phyloP scores from a whole-genome alignment of 1,139 yeast species.

The Kazachstania sp. region DNA sequence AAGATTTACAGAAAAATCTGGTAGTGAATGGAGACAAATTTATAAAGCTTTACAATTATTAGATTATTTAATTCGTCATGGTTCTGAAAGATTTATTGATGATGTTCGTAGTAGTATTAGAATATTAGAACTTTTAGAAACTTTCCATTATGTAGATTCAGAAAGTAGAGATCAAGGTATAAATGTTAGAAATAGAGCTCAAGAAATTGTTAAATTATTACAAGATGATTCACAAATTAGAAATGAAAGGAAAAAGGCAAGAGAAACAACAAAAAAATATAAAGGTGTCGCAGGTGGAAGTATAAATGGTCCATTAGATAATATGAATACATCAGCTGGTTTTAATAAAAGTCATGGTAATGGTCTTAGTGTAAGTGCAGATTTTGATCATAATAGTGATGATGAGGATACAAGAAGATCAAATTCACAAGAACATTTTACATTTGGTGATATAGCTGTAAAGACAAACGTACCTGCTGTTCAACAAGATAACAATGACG shows the following conservation, averaged over 20 bases:
- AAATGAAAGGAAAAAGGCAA: conserved; percentile 79
- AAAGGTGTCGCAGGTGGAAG: conserved; percentile 62
- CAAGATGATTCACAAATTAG: conserved; percentile 73
- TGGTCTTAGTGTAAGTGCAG: conserved; percentile 36
- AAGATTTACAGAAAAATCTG: conserved; percentile 88
- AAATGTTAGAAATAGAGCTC: conserved; percentile 86
- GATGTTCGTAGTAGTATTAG: conserved; percentile 82
- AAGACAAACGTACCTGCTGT: neutral
- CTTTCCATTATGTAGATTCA: conserved; percentile 89
- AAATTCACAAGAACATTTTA: conserved; percentile 33
- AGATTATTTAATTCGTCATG: conserved; percentile 85
- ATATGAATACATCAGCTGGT: conserved; percentile 26
- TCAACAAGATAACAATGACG: conserved; percentile 27
- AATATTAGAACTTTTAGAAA: conserved; percentile 78
- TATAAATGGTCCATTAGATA: neutral
- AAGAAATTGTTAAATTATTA: conserved; percentile 60
- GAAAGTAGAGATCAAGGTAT: conserved; percentile 96
- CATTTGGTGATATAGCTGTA: conserved; percentile 35
- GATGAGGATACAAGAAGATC: conserved; percentile 31
- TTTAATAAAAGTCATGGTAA: conserved; percentile 20
- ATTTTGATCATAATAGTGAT: conserved; percentile 43
- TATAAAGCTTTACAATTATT: conserved; percentile 86
- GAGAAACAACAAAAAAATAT: conserved; percentile 73
- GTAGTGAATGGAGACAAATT: conserved; percentile 97
- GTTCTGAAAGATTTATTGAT: conserved; percentile 90